Evolutionary conservation across 2,329 filamentous ascomycete genomes (phyloP).

Genomic region (Xylaria digitata): DNA sequence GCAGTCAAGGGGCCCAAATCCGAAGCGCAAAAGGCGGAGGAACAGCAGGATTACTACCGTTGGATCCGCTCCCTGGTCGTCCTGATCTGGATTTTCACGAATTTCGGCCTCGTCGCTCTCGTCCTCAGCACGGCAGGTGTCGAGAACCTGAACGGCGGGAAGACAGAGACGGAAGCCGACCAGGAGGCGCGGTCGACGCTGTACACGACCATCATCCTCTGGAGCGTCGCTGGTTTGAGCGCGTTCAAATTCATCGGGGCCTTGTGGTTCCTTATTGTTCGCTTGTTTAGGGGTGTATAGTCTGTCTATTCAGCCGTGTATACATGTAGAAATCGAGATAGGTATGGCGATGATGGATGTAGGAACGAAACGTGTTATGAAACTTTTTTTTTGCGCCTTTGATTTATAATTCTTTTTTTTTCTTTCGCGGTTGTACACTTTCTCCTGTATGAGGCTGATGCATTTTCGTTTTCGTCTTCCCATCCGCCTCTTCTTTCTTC

Average conservation of each 20-base stretch:
- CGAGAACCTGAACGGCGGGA: conserved; percentile 68
- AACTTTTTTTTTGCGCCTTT: conserved; percentile 7
- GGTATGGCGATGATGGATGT: conserved; percentile 1
- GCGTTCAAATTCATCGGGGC: conserved; percentile 89
- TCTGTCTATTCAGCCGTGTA: no score
- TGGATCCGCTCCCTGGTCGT: conserved; percentile 94
- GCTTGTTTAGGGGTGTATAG: conserved; percentile 81
- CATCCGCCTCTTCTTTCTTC: not conserved
- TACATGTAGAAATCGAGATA: conserved; percentile 14
- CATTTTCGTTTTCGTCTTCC: not conserved
- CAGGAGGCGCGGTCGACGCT: conserved; percentile 72
- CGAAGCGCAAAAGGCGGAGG: conserved; percentile 72
- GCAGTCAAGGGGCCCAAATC: conserved; percentile 71
- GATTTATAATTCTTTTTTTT: not conserved
- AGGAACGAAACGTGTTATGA: conserved; percentile 20
- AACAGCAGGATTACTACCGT: conserved; percentile 98
- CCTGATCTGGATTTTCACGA: conserved; percentile 95
- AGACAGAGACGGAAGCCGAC: conserved; percentile 55
- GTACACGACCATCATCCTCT: conserved; percentile 88
- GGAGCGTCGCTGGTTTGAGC: conserved; percentile 86
- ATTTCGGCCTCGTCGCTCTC: conserved; percentile 86
- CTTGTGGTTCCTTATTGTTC: conserved; percentile 90
- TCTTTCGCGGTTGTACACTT: conserved; percentile 3
- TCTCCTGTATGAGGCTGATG: not conserved
- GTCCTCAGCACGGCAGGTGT: conserved; percentile 89